These are phyloP conservation scores for Aspergillus sergii DNA, from an alignment of 2,329 filamentous ascomycete species.

Conservation along the genomic window DNA sequence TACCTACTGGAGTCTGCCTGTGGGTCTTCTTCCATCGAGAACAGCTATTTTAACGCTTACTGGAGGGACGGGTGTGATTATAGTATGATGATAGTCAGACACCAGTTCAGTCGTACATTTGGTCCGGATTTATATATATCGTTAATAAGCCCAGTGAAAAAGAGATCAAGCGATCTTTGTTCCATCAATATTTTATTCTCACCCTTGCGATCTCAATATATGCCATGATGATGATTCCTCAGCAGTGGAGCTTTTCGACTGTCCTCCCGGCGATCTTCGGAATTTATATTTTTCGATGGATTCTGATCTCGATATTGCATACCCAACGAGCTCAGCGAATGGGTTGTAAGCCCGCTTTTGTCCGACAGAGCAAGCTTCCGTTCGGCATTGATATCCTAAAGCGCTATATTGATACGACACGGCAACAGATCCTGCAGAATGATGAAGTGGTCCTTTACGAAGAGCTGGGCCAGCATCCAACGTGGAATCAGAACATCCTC, in stretches of 20 bases:
- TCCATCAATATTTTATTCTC: no score
- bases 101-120: no score
- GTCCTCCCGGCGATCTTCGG: neutral
- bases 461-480: neutral
- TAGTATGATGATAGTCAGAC: no score
- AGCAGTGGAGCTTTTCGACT: neutral
- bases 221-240: neutral
- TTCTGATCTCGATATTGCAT: neutral
- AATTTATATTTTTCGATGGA: neutral
- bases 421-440: conserved; percentile 1
- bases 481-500: conserved; percentile 1
- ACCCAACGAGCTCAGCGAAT: neutral
- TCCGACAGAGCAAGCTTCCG: neutral
- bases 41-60: no score
- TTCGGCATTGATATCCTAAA: conserved; percentile 1
- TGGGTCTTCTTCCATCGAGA: no score
- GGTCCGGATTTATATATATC: no score
- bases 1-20: no score
- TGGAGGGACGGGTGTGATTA: no score
- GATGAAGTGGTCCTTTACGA: neutral
- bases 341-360: conserved; percentile 1
- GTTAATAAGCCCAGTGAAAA: no score
- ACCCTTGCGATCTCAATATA: neutral
- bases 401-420: neutral
- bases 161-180: no score